A percentile compares a stretch with the other conserved stretches of the same genome.
Evolutionary conservation across 768 basidiomycete genomes (phyloP).

Genomic region (Suillus decipiens): DNA sequence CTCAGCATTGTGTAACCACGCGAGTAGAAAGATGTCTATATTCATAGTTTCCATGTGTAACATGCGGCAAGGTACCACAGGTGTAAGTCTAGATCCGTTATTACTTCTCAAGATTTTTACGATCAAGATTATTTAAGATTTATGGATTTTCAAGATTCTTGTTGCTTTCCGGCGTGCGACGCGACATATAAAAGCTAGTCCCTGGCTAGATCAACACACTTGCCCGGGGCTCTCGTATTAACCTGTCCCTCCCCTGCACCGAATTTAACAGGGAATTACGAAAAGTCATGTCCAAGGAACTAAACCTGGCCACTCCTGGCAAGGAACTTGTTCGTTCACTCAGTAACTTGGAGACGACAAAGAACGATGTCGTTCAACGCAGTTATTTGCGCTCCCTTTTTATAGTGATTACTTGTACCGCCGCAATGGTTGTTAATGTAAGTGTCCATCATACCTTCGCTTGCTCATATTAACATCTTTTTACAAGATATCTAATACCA

Average conservation of each 20-base stretch:
- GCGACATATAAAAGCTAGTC: constrained; percentile 23
- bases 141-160: no score
- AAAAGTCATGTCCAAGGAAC: constrained; percentile 15
- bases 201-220: not conserved
- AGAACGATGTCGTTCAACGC: constrained; percentile 9
- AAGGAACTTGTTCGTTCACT: constrained; percentile 15
- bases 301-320: constrained; percentile 7
- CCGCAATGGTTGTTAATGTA: constrained; percentile 40
- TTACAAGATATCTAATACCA: constrained; percentile 34
- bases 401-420: constrained; percentile 40
- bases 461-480: not conserved
- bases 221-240: not conserved
- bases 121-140: no score
- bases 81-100: no score
- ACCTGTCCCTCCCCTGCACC: not conserved
- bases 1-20: no score
- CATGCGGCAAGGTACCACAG: no score
- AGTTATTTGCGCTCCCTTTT: constrained; percentile 29
- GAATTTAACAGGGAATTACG: constrained; percentile 2
- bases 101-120: no score
- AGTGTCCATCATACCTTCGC: constrained; percentile 9
- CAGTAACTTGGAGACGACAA: constrained; percentile 13
- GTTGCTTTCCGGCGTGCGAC: not conserved
- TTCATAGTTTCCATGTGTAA: no score
- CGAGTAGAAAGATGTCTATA: no score